Percentiles rank a stretch among this genome's conserved stretches.
These are phyloP conservation scores for Penicillium corylophilum DNA, from an alignment of 2,329 filamentous ascomycete species.

Conservation along the genomic window DNA sequence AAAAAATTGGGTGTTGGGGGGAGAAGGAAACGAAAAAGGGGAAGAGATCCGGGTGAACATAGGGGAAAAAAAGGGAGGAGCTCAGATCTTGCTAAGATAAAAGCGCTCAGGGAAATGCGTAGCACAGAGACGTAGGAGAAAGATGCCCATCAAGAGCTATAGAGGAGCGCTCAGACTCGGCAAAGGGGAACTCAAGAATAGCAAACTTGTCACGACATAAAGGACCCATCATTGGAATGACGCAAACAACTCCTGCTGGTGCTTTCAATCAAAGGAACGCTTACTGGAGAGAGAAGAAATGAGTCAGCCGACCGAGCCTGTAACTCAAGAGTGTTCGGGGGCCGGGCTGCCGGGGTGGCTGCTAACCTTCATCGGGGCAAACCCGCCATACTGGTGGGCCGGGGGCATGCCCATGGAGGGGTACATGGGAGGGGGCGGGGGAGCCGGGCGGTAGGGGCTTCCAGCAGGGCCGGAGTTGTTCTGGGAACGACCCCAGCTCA, in stretches of 20 bases:
- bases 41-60: background rate
- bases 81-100: slow-evolving; percentile 39
- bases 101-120: slow-evolving; percentile 44
- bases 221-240: slow-evolving; percentile 44
- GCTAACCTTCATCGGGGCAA: slow-evolving; percentile 66
- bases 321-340: slow-evolving; percentile 29
- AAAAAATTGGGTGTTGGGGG: background rate
- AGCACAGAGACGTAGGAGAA: slow-evolving; percentile 37
- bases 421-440: slow-evolving; percentile 69
- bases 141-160: slow-evolving; percentile 46
- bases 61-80: slow-evolving; percentile 8
- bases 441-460: slow-evolving; percentile 93
- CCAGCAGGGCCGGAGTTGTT: slow-evolving; percentile 98
- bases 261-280: slow-evolving; percentile 43
- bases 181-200: slow-evolving; percentile 21
- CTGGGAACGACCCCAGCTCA: slow-evolving; percentile 97
- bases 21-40: background rate
- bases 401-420: slow-evolving; percentile 68
- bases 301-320: slow-evolving; percentile 30
- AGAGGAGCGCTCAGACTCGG: slow-evolving; percentile 16
- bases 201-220: slow-evolving; percentile 41
- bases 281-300: slow-evolving; percentile 30
- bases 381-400: slow-evolving; percentile 61
- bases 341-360: slow-evolving; percentile 30
- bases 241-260: slow-evolving; percentile 45